Base-by-base conservation (phyloP, 2,329 filamentous ascomycete species). In the Aspergillus puulaauensis region DNA sequence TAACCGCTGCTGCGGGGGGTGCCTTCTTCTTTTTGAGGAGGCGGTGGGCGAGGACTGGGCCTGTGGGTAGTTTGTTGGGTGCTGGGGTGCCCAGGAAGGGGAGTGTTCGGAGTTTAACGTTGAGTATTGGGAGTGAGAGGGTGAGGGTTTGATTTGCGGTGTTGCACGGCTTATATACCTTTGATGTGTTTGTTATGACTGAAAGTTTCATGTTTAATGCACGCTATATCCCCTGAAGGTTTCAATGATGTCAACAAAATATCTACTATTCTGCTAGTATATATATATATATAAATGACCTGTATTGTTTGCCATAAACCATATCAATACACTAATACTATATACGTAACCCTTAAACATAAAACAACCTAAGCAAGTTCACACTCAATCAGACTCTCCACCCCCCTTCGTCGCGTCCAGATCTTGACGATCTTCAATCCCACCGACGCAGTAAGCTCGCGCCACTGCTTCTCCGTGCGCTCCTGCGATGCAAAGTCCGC, bases 401-500 rank as follows among this genome's bases (percentile, higher is more conserved):
- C 63, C 1, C 65, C 66, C 31, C 54, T 52, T 17, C 60, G 43
- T 12, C 50, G 56, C 4, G 45, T 64, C 72, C 72, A 75, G 23
- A 75, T 68, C 19, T 67, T 70, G 8, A 67, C 68, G 14, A 80
- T 69, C 63, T 68, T 73, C 54, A 78, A 52, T 0, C 76, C 75
- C 8, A 65, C 68, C 6, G 66, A 66, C 40, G 68, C 69, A 2
- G 74, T 56, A 21, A 78, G 54, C 21, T 59, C 56, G 23, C 63
- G 66, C 73, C 75, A 80, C 58, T 78, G 70, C 17, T 52, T 65
- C 56, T 75, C 72, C 6, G 73, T 78, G 35, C 77, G 67, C 64
- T 80, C 77, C 46, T 68, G 66, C 0, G 73, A 70, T 1, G 70
- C 70, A 52, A 75, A 67, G n/a, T 72, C 63, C 4, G 63, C 62